phyloP scores from a whole-genome alignment of 495 filamentous ascomycete genomes.

The Trichodelitschia bisporula region DNA sequence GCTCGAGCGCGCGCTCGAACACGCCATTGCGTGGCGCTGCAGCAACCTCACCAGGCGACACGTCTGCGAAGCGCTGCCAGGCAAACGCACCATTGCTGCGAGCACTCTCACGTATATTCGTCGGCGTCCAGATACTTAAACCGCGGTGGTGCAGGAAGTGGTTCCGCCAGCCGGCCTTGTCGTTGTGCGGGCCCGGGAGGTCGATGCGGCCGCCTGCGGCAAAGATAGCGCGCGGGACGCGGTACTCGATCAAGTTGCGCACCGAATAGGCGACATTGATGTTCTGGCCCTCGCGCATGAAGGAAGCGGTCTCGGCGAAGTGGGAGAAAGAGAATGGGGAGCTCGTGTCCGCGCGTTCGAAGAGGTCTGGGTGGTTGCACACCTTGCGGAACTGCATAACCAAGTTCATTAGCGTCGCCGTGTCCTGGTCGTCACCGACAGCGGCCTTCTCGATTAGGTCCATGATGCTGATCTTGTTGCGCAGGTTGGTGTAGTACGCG shows the following conservation, averaged over 20 bases:
- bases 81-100: constrained; percentile 45
- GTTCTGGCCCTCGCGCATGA: constrained; percentile 64
- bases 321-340: constrained; percentile 61
- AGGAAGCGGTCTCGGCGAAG: constrained; percentile 87
- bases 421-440: constrained; percentile 80
- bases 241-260: constrained; percentile 62
- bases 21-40: constrained; percentile 34
- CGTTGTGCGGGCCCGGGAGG: constrained; percentile 50
- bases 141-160: constrained; percentile 48
- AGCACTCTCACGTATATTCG: constrained; percentile 40
- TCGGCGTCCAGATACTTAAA: constrained; percentile 77
- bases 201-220: constrained; percentile 50
- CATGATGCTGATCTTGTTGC: constrained; percentile 96
- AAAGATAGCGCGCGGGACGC: constrained; percentile 55
- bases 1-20: constrained; percentile 38
- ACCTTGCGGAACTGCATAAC: constrained; percentile 99
- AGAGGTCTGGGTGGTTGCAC: constrained; percentile 94
- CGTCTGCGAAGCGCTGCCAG: constrained; percentile 71
- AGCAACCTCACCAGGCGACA: constrained; percentile 45
- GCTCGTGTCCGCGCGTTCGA: constrained; percentile 76
- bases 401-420: constrained; percentile 85
- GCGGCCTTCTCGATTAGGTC: constrained; percentile 95
- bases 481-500: constrained; percentile 71
- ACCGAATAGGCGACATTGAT: constrained; percentile 72
- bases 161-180: constrained; percentile 45